These are phyloP conservation scores for Volvox reticuliferus DNA, from an alignment of 139 green algal genomes.

Conservation along the genomic window DNA sequence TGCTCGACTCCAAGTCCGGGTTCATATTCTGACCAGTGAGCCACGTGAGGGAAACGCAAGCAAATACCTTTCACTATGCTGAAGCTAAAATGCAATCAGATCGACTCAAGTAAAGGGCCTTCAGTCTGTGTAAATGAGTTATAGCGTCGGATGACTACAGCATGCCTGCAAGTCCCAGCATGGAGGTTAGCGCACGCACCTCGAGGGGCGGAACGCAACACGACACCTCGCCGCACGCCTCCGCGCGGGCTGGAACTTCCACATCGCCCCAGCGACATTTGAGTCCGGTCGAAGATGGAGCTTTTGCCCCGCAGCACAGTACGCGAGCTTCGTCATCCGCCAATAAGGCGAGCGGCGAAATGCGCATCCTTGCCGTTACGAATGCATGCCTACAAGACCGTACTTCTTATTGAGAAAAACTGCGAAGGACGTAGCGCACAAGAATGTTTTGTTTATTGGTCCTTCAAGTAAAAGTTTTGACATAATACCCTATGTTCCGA, in stretches of 20 bases:
- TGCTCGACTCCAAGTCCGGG: constrained; percentile 18
- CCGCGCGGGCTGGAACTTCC: constrained; percentile 19
- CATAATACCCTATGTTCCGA: too few species aligned
- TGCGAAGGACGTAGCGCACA: too few species aligned
- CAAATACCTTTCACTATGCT: too few species aligned
- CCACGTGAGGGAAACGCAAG: not conserved
- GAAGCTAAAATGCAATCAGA: not conserved
- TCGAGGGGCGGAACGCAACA: constrained; percentile 34
- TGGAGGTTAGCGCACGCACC: not conserved
- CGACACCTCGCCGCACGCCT: constrained; percentile 24
- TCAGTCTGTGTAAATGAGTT: not conserved
- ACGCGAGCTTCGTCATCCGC: not conserved
- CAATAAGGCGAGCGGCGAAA: not conserved
- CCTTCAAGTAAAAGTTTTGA: too few species aligned
- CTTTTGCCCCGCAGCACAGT: constrained; percentile 18
- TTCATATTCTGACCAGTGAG: not conserved
- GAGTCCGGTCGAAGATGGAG: not conserved
- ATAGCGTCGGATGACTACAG: not conserved
- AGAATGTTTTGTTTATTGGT: too few species aligned
- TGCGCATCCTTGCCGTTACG: not conserved
- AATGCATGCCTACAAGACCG: not conserved
- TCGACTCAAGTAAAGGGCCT: not conserved
- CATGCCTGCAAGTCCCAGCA: not conserved
- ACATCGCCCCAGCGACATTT: constrained; percentile 29
- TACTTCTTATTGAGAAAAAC: too few species aligned